Conservation (phyloP, 805 yeast species). For the Wickerhamiella parazyma region DNA sequence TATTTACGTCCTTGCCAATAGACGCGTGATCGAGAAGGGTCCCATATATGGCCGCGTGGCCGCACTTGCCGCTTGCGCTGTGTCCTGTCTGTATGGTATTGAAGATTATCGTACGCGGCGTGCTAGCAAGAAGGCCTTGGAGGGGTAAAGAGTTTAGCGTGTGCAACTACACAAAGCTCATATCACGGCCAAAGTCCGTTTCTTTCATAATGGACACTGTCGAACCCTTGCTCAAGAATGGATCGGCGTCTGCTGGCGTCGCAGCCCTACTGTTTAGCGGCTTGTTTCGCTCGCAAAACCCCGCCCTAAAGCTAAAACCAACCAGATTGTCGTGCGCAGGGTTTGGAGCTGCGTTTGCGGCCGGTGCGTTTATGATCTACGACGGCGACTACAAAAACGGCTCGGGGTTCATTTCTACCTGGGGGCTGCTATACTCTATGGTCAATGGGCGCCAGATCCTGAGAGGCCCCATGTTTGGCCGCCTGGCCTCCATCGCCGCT, state of each 20-base stretch:
- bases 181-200: constrained; percentile 8
- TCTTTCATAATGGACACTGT: not conserved
- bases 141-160: too few species aligned
- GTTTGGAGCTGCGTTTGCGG: constrained; percentile 20
- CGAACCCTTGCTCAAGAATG: not conserved
- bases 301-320: constrained; percentile 14
- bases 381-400: constrained; percentile 23
- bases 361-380: constrained; percentile 21
- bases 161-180: too few species aligned
- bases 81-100: constrained; percentile 1
- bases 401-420: constrained; percentile 20
- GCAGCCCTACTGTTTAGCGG: not conserved
- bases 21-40: constrained; percentile 6
- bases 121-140: not conserved
- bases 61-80: not conserved
- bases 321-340: constrained; percentile 16
- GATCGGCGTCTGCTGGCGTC: not conserved
- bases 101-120: constrained; percentile 4
- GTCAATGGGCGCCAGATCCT: constrained; percentile 15
- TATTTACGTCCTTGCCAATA: constrained; percentile 19
- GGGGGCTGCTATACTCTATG: constrained; percentile 19
- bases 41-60: not conserved
- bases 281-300: not conserved
- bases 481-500: not conserved
- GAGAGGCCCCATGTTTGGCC: not conserved